Evolutionary conservation across 1,284 basidiomycete species (phyloP).

Genomic region (Chalciporus sp.): DNA sequence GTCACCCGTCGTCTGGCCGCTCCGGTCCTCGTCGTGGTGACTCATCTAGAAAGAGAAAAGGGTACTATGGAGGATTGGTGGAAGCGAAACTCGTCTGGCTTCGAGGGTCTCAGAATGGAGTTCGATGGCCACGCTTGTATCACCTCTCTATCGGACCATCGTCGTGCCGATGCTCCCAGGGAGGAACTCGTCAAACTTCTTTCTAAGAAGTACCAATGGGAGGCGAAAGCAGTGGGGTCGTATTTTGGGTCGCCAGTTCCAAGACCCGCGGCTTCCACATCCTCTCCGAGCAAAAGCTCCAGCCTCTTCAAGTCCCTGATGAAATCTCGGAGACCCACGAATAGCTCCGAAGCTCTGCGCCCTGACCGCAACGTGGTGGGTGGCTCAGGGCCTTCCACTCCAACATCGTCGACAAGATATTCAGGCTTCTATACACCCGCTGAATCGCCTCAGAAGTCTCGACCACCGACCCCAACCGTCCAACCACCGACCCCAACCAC

Average conservation of each 20-base stretch:
- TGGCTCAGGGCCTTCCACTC: not conserved
- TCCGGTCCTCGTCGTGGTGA: conserved; percentile 32
- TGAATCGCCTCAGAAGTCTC: conserved; percentile 13
- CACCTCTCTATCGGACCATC: conserved; percentile 16
- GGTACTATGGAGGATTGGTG: conserved; percentile 35
- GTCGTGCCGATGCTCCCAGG: conserved; percentile 14
- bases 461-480: conserved; percentile 12
- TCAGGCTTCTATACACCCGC: conserved; percentile 16
- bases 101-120: conserved; percentile 15
- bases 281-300: not conserved
- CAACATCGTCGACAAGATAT: not conserved
- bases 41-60: conserved; percentile 19
- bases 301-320: not conserved
- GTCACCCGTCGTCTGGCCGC: conserved; percentile 24
- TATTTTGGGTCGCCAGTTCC: conserved; percentile 21
- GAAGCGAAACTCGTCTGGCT: conserved; percentile 10
- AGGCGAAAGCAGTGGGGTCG: conserved; percentile 1
- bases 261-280: not conserved
- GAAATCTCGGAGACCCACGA: not conserved
- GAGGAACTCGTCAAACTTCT: conserved; percentile 18
- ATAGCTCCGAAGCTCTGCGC: not conserved
- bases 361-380: not conserved
- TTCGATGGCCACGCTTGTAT: conserved; percentile 33
- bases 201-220: conserved; percentile 13
- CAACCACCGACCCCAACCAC: conserved; percentile 15